phyloP scores from a whole-genome alignment of 164 flowering plant genomes.

The Buxus sempervirens region DNA sequence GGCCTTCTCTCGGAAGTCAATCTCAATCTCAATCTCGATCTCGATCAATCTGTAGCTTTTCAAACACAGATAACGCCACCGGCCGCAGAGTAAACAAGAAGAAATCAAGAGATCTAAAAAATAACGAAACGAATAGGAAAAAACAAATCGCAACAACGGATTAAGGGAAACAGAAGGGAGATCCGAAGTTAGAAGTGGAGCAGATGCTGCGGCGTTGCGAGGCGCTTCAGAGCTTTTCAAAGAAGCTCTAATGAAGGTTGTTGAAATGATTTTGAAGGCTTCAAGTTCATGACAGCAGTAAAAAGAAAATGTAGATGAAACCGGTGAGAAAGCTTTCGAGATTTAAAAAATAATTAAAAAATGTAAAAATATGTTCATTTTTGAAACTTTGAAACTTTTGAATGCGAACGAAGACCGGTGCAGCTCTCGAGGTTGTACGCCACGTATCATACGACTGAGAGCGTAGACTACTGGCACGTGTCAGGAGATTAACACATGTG shows the following conservation, averaged over 20 bases:
- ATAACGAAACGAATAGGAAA: neutral
- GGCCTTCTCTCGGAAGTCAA: neutral
- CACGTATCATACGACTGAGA: too few relatives aligned
- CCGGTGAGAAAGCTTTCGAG: neutral
- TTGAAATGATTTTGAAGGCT: neutral
- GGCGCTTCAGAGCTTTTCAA: neutral
- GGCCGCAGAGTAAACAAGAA: neutral
- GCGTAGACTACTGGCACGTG: too few relatives aligned
- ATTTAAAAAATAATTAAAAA: neutral
- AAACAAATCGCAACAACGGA: neutral
- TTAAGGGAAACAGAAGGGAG: neutral
- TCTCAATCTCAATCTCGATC: constrained; percentile 1
- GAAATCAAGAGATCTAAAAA: neutral
- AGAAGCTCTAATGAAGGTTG: neutral
- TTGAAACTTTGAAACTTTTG: constrained; percentile 11
- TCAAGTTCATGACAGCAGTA: neutral
- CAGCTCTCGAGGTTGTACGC: neutral
- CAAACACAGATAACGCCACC: neutral
- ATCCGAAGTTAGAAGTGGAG: neutral
- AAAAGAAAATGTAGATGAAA: neutral
- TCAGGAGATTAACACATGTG: too few relatives aligned
- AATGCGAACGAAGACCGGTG: constrained; percentile 9
- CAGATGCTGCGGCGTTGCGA: neutral
- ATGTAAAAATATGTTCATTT: too few relatives aligned
- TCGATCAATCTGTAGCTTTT: too few relatives aligned